A percentile compares a stretch with the other conserved stretches of the same genome.
These are phyloP conservation scores for Aegilops longissima DNA, from an alignment of 176 grass and related monocot species.

Conservation along the genomic window DNA sequence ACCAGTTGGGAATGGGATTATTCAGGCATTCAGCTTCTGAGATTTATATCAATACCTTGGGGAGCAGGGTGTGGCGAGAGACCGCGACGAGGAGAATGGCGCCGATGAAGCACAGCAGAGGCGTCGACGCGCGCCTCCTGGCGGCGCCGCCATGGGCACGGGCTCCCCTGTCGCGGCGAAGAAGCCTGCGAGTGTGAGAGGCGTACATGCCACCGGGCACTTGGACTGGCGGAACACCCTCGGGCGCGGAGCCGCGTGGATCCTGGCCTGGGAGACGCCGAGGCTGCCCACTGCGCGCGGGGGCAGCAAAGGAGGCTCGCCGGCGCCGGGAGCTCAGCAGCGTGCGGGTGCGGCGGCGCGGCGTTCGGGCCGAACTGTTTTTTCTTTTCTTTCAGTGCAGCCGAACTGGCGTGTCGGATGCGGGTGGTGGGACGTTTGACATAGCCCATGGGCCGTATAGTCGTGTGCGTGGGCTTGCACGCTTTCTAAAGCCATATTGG, in stretches of 20 bases:
- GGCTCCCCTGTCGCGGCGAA: not conserved
- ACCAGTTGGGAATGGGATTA: too few relatives aligned
- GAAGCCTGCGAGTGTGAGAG: not conserved
- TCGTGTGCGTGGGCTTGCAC: too few relatives aligned
- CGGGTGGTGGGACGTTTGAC: too few relatives aligned
- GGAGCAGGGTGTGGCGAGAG: not conserved
- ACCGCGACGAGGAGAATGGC: not conserved
- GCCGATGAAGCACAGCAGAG: conserved; percentile 11
- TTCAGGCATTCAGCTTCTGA: too few relatives aligned
- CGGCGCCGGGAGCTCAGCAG: not conserved
- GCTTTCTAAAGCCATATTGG: too few relatives aligned
- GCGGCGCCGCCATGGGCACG: conserved; percentile 13
- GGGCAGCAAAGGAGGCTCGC: not conserved
- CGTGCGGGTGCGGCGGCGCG: not conserved
- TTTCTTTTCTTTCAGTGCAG: too few relatives aligned
- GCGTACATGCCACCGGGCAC: not conserved
- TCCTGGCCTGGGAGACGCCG: not conserved
- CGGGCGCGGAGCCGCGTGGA: not conserved
- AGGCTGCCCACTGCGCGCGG: not conserved
- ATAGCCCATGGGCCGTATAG: too few relatives aligned
- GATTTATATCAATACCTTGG: not conserved
- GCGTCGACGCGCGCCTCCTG: not conserved
- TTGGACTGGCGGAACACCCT: not conserved
- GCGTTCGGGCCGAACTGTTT: not conserved
- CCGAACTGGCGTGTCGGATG: too few relatives aligned